These are phyloP conservation scores for Cryptococcus sp. DNA, from an alignment of 1,284 basidiomycete species.

Conservation along the genomic window DNA sequence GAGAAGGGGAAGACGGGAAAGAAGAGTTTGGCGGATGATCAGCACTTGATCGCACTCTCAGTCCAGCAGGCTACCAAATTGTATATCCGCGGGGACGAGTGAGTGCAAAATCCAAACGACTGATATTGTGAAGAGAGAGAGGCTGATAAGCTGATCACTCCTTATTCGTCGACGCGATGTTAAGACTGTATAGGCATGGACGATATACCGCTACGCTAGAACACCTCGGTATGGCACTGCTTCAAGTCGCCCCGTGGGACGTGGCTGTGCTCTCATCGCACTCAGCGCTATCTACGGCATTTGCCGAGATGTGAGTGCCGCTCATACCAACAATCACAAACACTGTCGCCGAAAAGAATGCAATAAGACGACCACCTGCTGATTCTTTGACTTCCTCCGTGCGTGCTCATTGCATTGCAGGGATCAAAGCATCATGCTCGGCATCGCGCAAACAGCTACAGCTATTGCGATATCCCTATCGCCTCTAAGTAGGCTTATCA, in stretches of 20 bases:
- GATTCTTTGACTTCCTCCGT: neutral
- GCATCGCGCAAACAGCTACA: constrained; percentile 5
- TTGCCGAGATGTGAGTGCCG: constrained; percentile 6
- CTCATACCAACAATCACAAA: too few species aligned
- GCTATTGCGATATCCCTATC: neutral
- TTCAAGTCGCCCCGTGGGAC: constrained; percentile 10
- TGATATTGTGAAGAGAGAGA: constrained; percentile 1
- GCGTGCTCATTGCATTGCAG: neutral
- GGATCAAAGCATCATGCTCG: constrained; percentile 8
- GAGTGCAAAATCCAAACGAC: too few species aligned
- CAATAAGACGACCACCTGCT: too few species aligned
- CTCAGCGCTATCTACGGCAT: constrained; percentile 1
- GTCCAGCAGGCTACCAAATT: too few species aligned
- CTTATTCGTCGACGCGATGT: neutral
- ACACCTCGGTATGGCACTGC: constrained; percentile 11
- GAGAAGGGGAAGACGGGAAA: neutral
- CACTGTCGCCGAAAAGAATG: too few species aligned
- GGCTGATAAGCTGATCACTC: neutral
- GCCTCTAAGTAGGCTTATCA: neutral
- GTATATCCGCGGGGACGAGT: too few species aligned
- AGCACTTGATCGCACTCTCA: too few species aligned
- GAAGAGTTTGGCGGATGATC: too few species aligned
- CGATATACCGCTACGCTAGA: constrained; percentile 9
- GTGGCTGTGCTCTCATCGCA: neutral
- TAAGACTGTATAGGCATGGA: constrained; percentile 7